Evolutionary conservation across 2,329 filamentous ascomycete species (phyloP), one percentile per base, ranked within the genome.

Genomic region (Nemania serpens): DNA sequence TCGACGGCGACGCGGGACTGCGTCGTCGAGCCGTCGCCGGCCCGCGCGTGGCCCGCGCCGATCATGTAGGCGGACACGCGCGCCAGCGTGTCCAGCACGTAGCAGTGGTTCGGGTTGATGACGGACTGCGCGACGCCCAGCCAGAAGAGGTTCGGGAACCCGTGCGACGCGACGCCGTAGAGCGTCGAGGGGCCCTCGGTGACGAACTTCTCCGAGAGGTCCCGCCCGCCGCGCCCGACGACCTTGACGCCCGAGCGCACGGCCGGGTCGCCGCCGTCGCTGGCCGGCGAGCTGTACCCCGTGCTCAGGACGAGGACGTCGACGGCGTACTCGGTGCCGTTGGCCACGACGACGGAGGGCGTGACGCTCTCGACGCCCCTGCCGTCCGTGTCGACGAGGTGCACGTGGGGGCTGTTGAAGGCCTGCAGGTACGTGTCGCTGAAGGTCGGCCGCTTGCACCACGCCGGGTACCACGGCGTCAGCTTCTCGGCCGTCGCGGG

Each of bases 391-490:
- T 89, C 84, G 15, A 89, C 76, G 0, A 90, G 80, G 5, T 78
- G 77, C 3, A 90, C 86, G 66, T 86, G 82, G 0, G 78, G 72
- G 33, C 69, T 70, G 72, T 90, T 90, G 78, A 89, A 89, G 0
- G 81, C 66, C 2, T 77, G 68, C 0, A 89, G 78, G 66, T 86
- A 88, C 5, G 81, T 78, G 66, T 88, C 84, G 71, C 84, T 84
- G 72, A 88, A 88, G 42, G 77, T 81, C 0, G 86, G 85, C 0
- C 87, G 80, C 71, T 89, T 89, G 76, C 87, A 89, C 80, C 82
- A 87, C 0, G 74, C 73, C 0, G 82, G 79, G 68, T 88, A 89
- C 70, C 70, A 72, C 12, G 69, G 68, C n/a, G 64, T 70, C 6
- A 88, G 77, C 2, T 73, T 77, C 29, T 78, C 77, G 0, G 86